Percentiles rank a stretch among this genome's conserved stretches.
Evolutionary conservation across 345 rosid species (phyloP).

Genomic region (Draba incana): DNA sequence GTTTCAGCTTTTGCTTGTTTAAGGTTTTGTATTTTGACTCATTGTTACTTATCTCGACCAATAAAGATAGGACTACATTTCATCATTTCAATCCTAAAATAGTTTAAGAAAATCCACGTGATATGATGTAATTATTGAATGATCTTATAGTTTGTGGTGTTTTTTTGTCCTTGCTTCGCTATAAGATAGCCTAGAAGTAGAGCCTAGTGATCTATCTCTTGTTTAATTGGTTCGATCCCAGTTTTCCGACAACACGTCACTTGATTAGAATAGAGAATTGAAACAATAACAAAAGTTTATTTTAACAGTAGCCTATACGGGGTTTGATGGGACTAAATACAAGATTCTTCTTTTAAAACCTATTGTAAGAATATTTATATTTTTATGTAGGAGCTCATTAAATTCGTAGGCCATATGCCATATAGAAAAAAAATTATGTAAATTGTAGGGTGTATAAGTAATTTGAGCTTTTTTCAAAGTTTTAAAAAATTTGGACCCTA

Average conservation of each 20-base stretch:
- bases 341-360: background rate
- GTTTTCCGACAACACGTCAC: slow-evolving; percentile 34
- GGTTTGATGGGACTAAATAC: slow-evolving; percentile 2
- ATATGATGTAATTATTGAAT: slow-evolving; percentile 28
- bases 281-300: background rate
- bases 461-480: too few relatives aligned
- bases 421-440: too few relatives aligned
- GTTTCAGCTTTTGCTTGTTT: slow-evolving; percentile 28
- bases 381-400: too few relatives aligned
- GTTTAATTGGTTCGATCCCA: slow-evolving; percentile 18
- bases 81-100: slow-evolving; percentile 10
- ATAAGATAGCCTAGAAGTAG: slow-evolving; percentile 18
- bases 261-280: slow-evolving; percentile 17
- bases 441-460: too few relatives aligned
- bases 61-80: slow-evolving; percentile 22
- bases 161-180: background rate
- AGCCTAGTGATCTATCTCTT: slow-evolving; percentile 16
- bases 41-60: slow-evolving; percentile 32
- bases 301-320: slow-evolving; percentile 10
- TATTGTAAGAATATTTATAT: too few relatives aligned
- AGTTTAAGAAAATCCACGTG: slow-evolving; percentile 25
- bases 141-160: background rate
- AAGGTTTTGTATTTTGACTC: slow-evolving; percentile 26
- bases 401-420: too few relatives aligned
- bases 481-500: too few relatives aligned